Evolutionary conservation across 116 monocot species (phyloP), one percentile per base, ranked within the genome.

Genomic region (Thalassia testudinum): DNA sequence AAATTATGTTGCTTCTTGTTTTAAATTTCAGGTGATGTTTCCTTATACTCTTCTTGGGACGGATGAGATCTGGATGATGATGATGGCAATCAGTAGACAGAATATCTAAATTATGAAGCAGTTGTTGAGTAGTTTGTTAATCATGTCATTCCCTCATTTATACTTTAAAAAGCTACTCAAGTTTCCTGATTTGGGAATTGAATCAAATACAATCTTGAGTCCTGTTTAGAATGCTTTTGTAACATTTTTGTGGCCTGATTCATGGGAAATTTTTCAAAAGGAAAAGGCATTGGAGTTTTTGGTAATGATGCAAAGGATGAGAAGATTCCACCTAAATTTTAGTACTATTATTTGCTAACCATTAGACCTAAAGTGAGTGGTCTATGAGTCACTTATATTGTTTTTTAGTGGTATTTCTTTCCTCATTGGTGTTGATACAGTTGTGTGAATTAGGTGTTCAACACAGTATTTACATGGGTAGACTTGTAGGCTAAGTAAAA

Each of bases 51-150:
- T n/a, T n/a, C n/a, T n/a, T n/a, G n/a, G n/a, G n/a, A n/a, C n/a
- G n/a, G n/a, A n/a, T n/a, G n/a, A n/a, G n/a, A n/a, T n/a, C 44
- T 88, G 88, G 95, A 95, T 88, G 24, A 42, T 88, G 65, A 74
- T 88, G 85, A 95, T 88, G 70, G 88, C 88, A 8, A 85, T 95
- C 56, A 95, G 95, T 66, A 88, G 1, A 95, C 88, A 12, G 88
- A 95, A 62, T 95, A 95, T 70, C 71, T 88, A 49, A 95, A 88
- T 49, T 95, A 95, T 70, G 95, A 95, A 82, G 21, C 85, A 75
- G 95, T 88, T 95, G n/a, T n/a, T n/a, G n/a, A n/a, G n/a, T n/a
- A n/a, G n/a, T n/a, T n/a, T n/a, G n/a, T n/a, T n/a, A n/a, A n/a
- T n/a, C n/a, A n/a, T n/a, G n/a, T n/a, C n/a, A n/a, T n/a, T n/a